Evolutionary conservation across 768 basidiomycete genomes (phyloP).

Genomic region (Termitomyces sp.): DNA sequence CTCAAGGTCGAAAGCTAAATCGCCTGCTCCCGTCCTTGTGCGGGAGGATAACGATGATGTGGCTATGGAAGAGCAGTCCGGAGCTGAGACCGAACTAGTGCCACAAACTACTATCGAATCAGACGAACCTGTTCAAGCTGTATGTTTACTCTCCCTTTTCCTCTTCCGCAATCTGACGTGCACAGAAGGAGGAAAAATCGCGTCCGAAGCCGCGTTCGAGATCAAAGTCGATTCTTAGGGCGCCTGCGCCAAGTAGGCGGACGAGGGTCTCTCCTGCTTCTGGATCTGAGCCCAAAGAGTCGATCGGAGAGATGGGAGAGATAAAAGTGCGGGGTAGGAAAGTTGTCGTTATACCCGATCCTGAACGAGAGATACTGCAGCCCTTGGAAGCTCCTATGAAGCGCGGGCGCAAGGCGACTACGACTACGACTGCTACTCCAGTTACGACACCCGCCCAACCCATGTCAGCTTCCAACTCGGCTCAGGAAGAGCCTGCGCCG

Average conservation of each 20-base stretch:
- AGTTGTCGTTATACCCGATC: conserved; percentile 7
- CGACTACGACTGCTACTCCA: not conserved
- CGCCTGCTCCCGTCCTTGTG: not conserved
- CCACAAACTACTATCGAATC: not conserved
- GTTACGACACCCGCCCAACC: not conserved
- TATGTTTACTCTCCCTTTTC: not conserved
- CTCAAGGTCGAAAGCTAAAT: not conserved
- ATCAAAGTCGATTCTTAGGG: conserved; percentile 4
- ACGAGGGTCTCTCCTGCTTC: not conserved
- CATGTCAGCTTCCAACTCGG: not conserved
- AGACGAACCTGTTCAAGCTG: not conserved
- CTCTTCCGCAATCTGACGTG: not conserved
- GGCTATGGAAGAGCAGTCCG: not conserved
- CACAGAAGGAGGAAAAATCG: not conserved
- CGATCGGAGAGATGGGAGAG: not conserved
- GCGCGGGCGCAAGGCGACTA: conserved; percentile 13
- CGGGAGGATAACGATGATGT: not conserved
- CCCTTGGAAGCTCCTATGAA: conserved; percentile 5
- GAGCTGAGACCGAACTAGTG: not conserved
- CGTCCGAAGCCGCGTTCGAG: not conserved
- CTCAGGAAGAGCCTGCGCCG: not conserved
- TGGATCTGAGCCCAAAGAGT: not conserved
- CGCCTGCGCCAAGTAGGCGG: not conserved
- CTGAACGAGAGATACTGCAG: conserved; percentile 6
- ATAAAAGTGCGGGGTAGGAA: conserved; percentile 10